Percentiles rank a stretch among this genome's conserved stretches.
Conservation (phyloP, 1,284 basidiomycete genomes). For the Cutaneotrichosporon sp. region DNA sequence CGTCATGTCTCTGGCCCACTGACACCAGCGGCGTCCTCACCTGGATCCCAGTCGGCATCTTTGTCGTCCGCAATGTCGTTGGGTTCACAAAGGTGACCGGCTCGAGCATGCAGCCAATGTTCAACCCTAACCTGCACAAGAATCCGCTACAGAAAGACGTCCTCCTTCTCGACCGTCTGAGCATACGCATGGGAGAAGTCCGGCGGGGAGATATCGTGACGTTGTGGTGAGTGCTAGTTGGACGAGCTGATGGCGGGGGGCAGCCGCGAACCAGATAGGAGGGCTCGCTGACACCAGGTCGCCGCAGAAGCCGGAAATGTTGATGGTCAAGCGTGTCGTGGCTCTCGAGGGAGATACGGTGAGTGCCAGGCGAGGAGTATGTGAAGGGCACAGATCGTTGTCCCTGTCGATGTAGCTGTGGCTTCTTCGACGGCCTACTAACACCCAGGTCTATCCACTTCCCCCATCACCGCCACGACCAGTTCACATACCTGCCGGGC, state of each 20-base stretch:
- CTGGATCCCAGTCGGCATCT: conserved; percentile 53
- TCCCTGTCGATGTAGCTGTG: no score
- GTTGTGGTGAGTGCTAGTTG: conserved; percentile 40
- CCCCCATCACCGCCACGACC: conserved; percentile 43
- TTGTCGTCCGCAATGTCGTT: conserved; percentile 51
- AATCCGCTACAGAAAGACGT: conserved; percentile 49
- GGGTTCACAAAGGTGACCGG: conserved; percentile 51
- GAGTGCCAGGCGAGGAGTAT: conserved; percentile 12
- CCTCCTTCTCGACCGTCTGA: conserved; percentile 52
- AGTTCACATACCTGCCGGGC: conserved; percentile 46
- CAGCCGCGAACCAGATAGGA: neutral
- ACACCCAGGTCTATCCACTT: conserved; percentile 44
- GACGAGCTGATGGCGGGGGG: neutral
- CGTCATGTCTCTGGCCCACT: neutral
- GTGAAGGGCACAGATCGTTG: neutral
- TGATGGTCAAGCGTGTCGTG: conserved; percentile 55
- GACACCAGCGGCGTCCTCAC: conserved; percentile 30
- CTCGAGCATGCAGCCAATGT: conserved; percentile 51
- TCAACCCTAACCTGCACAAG: conserved; percentile 47
- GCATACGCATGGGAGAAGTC: conserved; percentile 24
- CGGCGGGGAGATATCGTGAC: conserved; percentile 54
- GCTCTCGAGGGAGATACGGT: conserved; percentile 54
- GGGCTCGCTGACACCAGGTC: conserved; percentile 36
- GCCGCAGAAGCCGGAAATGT: conserved; percentile 49
- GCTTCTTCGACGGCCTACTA: no score